Conservation (phyloP, 371 early-diverging fungal species). For the Ordospora pajunii region DNA sequence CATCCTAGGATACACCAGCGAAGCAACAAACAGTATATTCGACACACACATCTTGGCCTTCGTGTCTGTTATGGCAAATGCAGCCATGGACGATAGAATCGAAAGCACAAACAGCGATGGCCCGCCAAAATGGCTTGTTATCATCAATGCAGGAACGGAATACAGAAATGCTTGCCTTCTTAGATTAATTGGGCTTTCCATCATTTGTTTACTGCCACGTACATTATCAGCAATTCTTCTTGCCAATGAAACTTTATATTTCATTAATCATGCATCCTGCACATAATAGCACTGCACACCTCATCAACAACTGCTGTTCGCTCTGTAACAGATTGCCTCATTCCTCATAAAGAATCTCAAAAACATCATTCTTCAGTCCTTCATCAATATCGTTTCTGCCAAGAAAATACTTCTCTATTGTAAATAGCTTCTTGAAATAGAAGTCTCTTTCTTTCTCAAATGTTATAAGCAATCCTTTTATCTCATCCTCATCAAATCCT, state of each 20-base stretch:
- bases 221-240: not conserved
- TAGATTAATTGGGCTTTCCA: not conserved
- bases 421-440: constrained; percentile 40
- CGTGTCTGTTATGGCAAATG: not conserved
- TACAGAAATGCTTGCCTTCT: not conserved
- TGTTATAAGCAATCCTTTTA: constrained; percentile 8
- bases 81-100: not conserved
- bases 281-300: not conserved
- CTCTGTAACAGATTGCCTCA: not conserved
- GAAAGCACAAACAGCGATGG: not conserved
- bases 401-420: constrained; percentile 34
- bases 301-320: not conserved
- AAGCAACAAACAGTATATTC: not conserved
- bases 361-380: constrained; percentile 12
- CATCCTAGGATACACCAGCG: not conserved
- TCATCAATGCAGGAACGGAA: not conserved
- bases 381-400: not conserved
- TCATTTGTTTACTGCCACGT: not conserved
- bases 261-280: not conserved
- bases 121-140: not conserved
- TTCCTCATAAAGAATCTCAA: constrained; percentile 33
- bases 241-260: too few species aligned
- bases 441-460: constrained; percentile 47
- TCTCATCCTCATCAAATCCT: not conserved
- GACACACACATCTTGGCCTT: not conserved